Evolutionary conservation across 2,329 filamentous ascomycete species (phyloP), one percentile per base, ranked within the genome.

Genomic region (Trichoderma asperellum): DNA sequence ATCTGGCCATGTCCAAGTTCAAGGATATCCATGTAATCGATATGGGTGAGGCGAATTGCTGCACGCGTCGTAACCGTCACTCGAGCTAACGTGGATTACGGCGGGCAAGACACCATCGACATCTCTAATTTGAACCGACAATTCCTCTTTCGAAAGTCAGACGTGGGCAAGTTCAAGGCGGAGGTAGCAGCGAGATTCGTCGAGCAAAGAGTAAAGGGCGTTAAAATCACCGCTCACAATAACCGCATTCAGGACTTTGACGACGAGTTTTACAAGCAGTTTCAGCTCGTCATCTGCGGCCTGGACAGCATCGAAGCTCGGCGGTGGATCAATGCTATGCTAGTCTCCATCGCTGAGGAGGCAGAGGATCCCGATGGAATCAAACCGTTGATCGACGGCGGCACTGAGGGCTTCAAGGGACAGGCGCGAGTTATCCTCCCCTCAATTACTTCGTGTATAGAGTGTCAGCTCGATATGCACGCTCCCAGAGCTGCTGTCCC

Each of bases 401-500:
- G 96, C 72, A 99, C 96, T 16, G 96, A 99, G 84, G 94, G 95
- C 61, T 98, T 99, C 88, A 99, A 98, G 82, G 96, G 96, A 63
- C 96, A 99, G 79, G 91, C 94, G 1, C 89, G 95, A 76, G 95
- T 99, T 70, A 92, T 99, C 70, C 84, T 98, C 27, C 96, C 96
- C 0, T 94, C 93, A 5, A 88, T 99, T 76, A 96, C 94, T 21
- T 97, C 94, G 27, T 99, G 96, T 79, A 96, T 99, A 76, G 96
- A 99, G 83, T 99, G 96, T 77, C 96, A 99, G 77, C 88, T 99
- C 34, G 96, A 98, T 78, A 97, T 99, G 92, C 94, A 98, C 79
- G 95, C 96, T 0, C 96, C 96, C n/a, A 89, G 95, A 65, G 92
- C 94, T n/a, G 94, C 96, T 16, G 95, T 99, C 0, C 96, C 96